Evolutionary conservation across 1,284 basidiomycete species (phyloP), one percentile per base, ranked within the genome.

Genomic region (Cryptococcus sp.): DNA sequence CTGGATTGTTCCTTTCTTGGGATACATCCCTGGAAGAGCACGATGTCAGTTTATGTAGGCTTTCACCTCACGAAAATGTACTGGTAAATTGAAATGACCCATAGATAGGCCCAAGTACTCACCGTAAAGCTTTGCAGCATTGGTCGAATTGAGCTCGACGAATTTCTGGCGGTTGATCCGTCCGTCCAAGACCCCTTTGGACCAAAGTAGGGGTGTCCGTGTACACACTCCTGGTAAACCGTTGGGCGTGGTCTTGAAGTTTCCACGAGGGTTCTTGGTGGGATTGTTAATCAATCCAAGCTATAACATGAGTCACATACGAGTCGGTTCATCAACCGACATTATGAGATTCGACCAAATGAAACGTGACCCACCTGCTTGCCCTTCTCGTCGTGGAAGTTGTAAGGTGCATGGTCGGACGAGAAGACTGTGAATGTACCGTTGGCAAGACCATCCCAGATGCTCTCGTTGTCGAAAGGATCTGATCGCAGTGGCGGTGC

Each of bases 161-260:
- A 71, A 73, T 39, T 67, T 64, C 22, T 65, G 57, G 3, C 59
- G 50, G 0, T 62, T 57, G 44, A 73, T 66, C 8, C 67, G 57
- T 8, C 67, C 69, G 17, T 64, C 65, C 47, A 65, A 53, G 7
- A 73, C 72, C 16, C 72, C 70, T 22, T 73, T 54, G 10, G 59
- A 61, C 67, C 65, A 69, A 31, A 72, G 60, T 16, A 72, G 56
- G 17, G 72, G 70, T 0, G 60, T 55, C 15, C 70, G 61, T 1
- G 72, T 71, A 47, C 69, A 68, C 19, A 73, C 64, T 1, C 71
- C 71, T 3, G 70, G 70, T 3, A 71, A 59, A 5, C 72, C 70
- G 47, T 73, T 73, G 3, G 72, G 72, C 27, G 69, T 71, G 52
- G 57, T 58, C 15, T 61, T 53, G 65, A 72, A 72, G 44, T 68